Percentiles rank a stretch among this genome's conserved stretches.
phyloP scores from a whole-genome alignment of 2,329 filamentous ascomycete species.

The Fusarium poae region DNA sequence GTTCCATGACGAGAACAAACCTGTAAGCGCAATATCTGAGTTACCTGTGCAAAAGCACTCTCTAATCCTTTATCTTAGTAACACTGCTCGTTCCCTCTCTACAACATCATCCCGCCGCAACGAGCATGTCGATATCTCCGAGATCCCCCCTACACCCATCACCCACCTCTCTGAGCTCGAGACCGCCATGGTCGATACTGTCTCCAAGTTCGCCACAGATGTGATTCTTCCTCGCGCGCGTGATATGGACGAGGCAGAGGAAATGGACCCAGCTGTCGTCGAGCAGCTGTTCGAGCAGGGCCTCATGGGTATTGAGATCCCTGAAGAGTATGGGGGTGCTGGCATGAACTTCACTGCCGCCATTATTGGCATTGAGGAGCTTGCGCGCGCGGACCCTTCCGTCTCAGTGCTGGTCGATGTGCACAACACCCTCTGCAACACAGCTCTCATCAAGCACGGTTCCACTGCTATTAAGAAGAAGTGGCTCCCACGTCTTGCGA shows the following conservation, averaged over 20 bases:
- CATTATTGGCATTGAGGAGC: conserved; percentile 96
- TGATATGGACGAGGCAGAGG: conserved; percentile 97
- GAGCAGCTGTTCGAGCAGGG: conserved; percentile 98
- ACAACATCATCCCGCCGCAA: conserved; percentile 68
- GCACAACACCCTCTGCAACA: conserved; percentile 98
- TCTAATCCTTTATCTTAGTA: conserved; percentile 29
- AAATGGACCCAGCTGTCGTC: conserved; percentile 89
- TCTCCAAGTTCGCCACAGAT: conserved; percentile 91
- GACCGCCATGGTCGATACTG: conserved; percentile 86
- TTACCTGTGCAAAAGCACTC: not conserved
- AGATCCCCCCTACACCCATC: conserved; percentile 91
- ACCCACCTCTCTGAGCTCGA: conserved; percentile 93
- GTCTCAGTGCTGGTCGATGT: conserved; percentile 97
- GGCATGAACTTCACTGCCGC: conserved; percentile 99
- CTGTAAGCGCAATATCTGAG: conserved; percentile 44
- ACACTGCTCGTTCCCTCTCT: conserved; percentile 68
- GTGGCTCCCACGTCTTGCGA: conserved; percentile 91
- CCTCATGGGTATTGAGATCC: conserved; percentile 96
- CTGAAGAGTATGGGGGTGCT: conserved; percentile 94
- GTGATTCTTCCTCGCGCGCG: conserved; percentile 90
- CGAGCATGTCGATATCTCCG: conserved; percentile 71
- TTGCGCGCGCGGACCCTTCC: conserved; percentile 92
- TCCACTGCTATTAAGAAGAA: conserved; percentile 82
- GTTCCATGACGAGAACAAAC: conserved; percentile 42
- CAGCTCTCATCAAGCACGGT: conserved; percentile 87